Base-by-base conservation (phyloP, 2,329 filamentous ascomycete genomes). In the Fusarium nodosum region DNA sequence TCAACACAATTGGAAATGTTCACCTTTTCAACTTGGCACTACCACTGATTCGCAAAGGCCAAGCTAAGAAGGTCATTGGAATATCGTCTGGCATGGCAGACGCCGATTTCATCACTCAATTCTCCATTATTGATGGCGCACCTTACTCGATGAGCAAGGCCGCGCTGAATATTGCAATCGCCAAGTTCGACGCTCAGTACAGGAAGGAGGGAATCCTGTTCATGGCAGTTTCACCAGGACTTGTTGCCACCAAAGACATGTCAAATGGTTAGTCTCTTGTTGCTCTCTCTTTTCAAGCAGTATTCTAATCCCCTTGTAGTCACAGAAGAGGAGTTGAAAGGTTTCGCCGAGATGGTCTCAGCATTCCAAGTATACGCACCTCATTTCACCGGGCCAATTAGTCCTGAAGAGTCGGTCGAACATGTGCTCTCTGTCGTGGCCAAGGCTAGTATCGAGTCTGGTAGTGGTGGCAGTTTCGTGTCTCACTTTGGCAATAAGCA, bases 401-500 rank as follows among this genome's bases (percentile, higher is more conserved):
- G 77, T 0, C 76, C 82, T 0, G 76, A 81, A 38, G 74, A 80
- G 9, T 79, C 83, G 2, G 74, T 77, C 3, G 69, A 60, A 13
- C 63, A 57, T 1, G 72, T 84, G 9, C 56, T 80, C 41, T 72
- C 77, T 5, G 79, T 84, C 28, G 65, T 78, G 1, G 30, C 72
- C 5, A 78, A 77, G 16, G 51, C 61, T 0, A 69, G 66, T 0
- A 57, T 88, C 11, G 81, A 83, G 47, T 78, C 74, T 39, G 83
- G 82, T 0, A 68, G 83, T 69, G 85, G 80, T 3, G 87, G 88
- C 4, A 74, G 77, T 0, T 88, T 87, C 68, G 66, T 89, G 1
- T 86, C 85, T 30, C 87, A 90, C 36, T 71, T 80, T 58, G 85
- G 86, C 5, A 85, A 79, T 66, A 83, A 86, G 75, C 79, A 83